phyloP scores from a whole-genome alignment of 768 basidiomycete species.

The Mycena kentingensis region DNA sequence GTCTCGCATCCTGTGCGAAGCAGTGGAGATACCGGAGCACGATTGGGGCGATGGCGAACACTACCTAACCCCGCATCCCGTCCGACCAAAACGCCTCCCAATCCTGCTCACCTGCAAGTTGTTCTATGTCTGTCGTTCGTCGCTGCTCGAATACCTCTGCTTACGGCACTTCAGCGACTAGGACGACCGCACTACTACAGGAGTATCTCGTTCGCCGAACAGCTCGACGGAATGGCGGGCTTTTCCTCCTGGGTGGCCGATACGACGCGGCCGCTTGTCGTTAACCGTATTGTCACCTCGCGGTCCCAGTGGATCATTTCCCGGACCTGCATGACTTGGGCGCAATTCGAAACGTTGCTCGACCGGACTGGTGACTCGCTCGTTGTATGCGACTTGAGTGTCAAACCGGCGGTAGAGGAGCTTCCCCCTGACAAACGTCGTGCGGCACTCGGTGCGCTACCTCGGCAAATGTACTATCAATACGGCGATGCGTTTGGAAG shows the following conservation, averaged over 20 bases:
- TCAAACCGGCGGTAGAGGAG: no score
- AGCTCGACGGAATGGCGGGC: background rate
- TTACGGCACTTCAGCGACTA: background rate
- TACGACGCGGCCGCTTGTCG: no score
- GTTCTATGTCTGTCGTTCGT: background rate
- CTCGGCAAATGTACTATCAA: no score
- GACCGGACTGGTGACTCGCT: background rate
- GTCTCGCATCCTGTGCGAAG: background rate
- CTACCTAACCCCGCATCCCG: background rate
- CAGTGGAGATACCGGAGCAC: background rate
- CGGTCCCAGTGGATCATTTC: background rate
- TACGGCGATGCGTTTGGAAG: no score
- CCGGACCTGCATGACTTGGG: background rate
- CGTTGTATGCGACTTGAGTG: background rate
- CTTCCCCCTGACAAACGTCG: no score
- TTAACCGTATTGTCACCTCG: background rate
- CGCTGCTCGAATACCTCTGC: background rate
- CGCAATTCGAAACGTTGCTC: background rate
- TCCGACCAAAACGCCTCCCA: background rate
- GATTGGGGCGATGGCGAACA: background rate
- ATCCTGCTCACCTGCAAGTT: background rate
- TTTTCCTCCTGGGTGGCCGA: background rate
- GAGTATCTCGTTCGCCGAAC: background rate
- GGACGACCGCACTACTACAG: background rate
- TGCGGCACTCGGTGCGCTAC: no score